Base-by-base conservation (phyloP, 2,329 filamentous ascomycete genomes). In the Apiospora pterosperma region DNA sequence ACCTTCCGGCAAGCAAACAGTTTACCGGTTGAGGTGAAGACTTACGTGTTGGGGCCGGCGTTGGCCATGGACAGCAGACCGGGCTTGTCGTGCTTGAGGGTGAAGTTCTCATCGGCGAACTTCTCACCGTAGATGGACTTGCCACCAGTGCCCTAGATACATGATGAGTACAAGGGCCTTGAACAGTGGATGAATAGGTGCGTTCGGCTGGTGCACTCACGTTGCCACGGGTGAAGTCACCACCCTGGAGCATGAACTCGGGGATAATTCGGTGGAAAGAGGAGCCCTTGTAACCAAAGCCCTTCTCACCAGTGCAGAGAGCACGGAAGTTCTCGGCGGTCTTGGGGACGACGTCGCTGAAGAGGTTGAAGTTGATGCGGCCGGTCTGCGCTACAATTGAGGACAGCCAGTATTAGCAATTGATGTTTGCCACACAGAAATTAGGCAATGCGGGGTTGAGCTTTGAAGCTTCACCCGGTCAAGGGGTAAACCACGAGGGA, bases 51-150 rank as follows among this genome's bases (percentile, higher is more conserved):
- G 77, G 91, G 91, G 73, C 93, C 93, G 74, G 93, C 92, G 82
- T 97, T 97, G 79, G 93, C 93, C 93, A 97, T 97, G 81, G 93
- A 97, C 71, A 97, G 87, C 73, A 94, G 86, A 84, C 90, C 92
- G 68, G 90, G 90, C 74, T 84, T 82, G 79, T 79, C 80, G 88
- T 97, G 93, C 84, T 88, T 89, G 71, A 85, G 77, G 68, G 81
- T 76, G 86, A 97, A 96, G 90, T 96, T 97, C 90, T 97, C 93
- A 78, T 97, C 93, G 75, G 89, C 82, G 78, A 97, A 97, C 87
- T 95, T 96, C 82, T 96, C 92, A 74, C 93, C 93, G 81, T 96
- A 97, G 87, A 97, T 97, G 79, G 92, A 96, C 83, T 91, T 92
- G 81, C 93, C 92, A 83, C 92, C 93, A 66, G 93, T 95, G 77